These are phyloP conservation scores for Capronia americana DNA, from an alignment of 2,329 filamentous ascomycete genomes.

Conservation along the genomic window DNA sequence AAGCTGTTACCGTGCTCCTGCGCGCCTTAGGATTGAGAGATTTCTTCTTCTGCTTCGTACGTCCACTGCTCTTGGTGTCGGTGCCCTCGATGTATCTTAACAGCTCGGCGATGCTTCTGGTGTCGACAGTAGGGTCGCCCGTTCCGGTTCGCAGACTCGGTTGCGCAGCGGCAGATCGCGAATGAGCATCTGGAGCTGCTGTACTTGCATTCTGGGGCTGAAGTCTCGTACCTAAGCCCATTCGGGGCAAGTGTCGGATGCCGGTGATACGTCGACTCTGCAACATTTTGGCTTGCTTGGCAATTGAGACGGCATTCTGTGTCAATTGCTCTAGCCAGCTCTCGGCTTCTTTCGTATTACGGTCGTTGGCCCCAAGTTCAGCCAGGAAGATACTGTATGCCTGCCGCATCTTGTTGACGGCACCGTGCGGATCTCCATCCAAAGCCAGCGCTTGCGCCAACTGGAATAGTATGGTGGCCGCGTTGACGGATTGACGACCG, in stretches of 20 bases:
- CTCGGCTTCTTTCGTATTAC: constrained; percentile 98
- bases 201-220: constrained; percentile 46
- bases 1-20: constrained; percentile 28
- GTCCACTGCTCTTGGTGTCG: constrained; percentile 49
- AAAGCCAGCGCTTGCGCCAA: constrained; percentile 92
- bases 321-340: constrained; percentile 96
- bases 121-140: constrained; percentile 64
- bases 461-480: constrained; percentile 95
- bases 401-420: constrained; percentile 92
- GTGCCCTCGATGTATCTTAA: constrained; percentile 90
- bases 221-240: constrained; percentile 56
- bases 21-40: constrained; percentile 39
- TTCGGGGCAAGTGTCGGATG: constrained; percentile 67
- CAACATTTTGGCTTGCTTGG: constrained; percentile 88
- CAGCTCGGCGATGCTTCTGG: constrained; percentile 88
- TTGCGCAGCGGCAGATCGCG: constrained; percentile 38
- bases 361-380: constrained; percentile 85
- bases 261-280: constrained; percentile 74
- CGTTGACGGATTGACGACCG: constrained; percentile 87
- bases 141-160: constrained; percentile 36
- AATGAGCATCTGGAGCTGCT: constrained; percentile 56
- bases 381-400: constrained; percentile 93
- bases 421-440: constrained; percentile 92
- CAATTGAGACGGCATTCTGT: constrained; percentile 91
- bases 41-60: constrained; percentile 53